phyloP scores from a whole-genome alignment of 345 rosid species.

The Excoecaria cochinchinensis region DNA sequence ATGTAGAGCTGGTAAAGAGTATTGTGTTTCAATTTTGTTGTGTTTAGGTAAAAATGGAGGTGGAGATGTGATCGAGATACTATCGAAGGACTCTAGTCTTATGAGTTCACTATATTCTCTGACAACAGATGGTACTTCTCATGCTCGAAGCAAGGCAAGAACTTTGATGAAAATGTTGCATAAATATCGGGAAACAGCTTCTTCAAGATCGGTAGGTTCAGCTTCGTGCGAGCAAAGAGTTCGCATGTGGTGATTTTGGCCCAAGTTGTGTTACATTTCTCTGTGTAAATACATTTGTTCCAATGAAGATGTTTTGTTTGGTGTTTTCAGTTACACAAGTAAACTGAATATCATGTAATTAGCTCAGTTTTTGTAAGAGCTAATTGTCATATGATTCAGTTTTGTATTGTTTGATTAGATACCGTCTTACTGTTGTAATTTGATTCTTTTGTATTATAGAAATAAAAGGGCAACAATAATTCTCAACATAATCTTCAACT shows the following conservation, averaged over 20 bases:
- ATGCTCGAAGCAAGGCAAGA: constrained; percentile 45
- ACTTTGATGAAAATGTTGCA: constrained; percentile 46
- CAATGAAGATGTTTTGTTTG: background rate
- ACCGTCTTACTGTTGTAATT: background rate
- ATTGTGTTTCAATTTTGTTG: constrained; percentile 52
- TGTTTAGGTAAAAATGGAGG: constrained; percentile 54
- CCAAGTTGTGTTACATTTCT: too few species aligned
- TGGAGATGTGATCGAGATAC: constrained; percentile 36
- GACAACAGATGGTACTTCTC: constrained; percentile 42
- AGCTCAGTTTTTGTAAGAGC: constrained; percentile 50
- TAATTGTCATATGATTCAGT: constrained; percentile 9
- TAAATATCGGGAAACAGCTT: constrained; percentile 37
- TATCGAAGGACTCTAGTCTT: constrained; percentile 39
- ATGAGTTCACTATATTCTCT: constrained; percentile 44
- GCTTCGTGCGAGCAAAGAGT: constrained; percentile 25
- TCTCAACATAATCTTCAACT: background rate
- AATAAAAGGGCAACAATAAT: too few species aligned
- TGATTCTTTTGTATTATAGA: background rate
- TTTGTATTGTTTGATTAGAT: background rate
- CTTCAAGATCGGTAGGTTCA: constrained; percentile 20
- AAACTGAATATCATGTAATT: constrained; percentile 3
- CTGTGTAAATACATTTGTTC: constrained; percentile 24
- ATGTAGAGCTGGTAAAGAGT: constrained; percentile 49
- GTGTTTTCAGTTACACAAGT: too few species aligned
- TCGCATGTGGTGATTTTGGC: constrained; percentile 21